These are phyloP conservation scores for Sclerotinia minor DNA, from an alignment of 2,329 filamentous ascomycete species.

Conservation along the genomic window DNA sequence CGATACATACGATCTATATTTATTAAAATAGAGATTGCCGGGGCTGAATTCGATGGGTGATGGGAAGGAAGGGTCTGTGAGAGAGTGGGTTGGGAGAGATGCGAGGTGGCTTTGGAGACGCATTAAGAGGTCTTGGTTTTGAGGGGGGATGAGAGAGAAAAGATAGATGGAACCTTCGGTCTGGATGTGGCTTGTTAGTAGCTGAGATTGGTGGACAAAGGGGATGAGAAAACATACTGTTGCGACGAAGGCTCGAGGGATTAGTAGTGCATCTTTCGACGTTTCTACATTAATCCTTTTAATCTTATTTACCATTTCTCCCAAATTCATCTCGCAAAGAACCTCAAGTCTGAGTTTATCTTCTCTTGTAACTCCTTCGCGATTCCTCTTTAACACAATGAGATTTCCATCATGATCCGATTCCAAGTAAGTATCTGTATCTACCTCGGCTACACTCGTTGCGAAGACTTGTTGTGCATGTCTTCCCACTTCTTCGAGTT, in stretches of 20 bases:
- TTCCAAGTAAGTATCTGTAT: conserved; percentile 74
- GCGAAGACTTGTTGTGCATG: conserved; percentile 82
- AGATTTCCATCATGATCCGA: conserved; percentile 88
- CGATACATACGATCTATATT: conserved; percentile 81
- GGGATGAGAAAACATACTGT: conserved; percentile 62
- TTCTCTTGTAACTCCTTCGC: conserved; percentile 69
- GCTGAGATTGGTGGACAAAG: background rate
- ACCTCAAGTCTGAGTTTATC: conserved; percentile 71
- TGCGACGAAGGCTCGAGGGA: conserved; percentile 82
- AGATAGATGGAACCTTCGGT: conserved; percentile 91
- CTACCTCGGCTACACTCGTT: conserved; percentile 74
- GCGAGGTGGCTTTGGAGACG: conserved; percentile 74
- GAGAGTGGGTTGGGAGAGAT: conserved; percentile 35
- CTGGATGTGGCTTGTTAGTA: conserved; percentile 47
- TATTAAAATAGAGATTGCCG: conserved; percentile 73
- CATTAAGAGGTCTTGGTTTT: conserved; percentile 77
- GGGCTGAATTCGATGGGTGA: conserved; percentile 58
- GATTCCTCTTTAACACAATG: conserved; percentile 73
- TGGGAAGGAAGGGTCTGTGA: background rate
- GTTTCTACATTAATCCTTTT: conserved; percentile 69
- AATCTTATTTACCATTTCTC: conserved; percentile 92
- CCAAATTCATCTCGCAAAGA: conserved; percentile 79
- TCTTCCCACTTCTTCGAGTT: conserved; percentile 71
- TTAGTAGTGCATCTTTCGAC: conserved; percentile 64
- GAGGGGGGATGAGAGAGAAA: conserved; percentile 73